phyloP scores from a whole-genome alignment of 768 basidiomycete genomes.

The Auriscalpium orientale region DNA sequence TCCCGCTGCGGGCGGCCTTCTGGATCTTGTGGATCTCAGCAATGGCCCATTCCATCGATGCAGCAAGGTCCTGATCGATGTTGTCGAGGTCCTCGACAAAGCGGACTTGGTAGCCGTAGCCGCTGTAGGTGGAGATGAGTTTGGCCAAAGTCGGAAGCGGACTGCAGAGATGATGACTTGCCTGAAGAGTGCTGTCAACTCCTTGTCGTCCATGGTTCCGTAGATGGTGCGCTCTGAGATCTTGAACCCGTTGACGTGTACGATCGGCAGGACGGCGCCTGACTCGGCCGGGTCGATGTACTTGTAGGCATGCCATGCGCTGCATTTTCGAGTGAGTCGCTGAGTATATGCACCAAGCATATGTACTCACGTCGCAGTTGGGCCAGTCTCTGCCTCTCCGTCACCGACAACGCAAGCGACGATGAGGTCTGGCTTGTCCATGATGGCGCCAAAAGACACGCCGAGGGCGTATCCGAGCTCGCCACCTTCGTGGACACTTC shows the following conservation, averaged over 20 bases:
- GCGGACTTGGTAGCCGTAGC: conserved; percentile 85
- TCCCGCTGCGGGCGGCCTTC: conserved; percentile 63
- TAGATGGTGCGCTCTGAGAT: conserved; percentile 87
- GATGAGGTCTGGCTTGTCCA: conserved; percentile 86
- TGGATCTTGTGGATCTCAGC: conserved; percentile 73
- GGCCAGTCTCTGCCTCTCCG: conserved; percentile 79
- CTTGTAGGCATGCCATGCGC: conserved; percentile 83
- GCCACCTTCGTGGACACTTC: conserved; percentile 86
- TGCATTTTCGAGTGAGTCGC: conserved; percentile 3
- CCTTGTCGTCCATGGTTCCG: conserved; percentile 87
- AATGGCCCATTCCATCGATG: conserved; percentile 76
- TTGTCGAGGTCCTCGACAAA: conserved; percentile 62
- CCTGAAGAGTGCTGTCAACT: conserved; percentile 70
- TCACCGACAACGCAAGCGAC: conserved; percentile 81
- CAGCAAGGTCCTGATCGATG: conserved; percentile 75
- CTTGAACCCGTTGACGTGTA: conserved; percentile 86
- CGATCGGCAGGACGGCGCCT: conserved; percentile 85
- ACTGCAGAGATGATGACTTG: conserved; percentile 20
- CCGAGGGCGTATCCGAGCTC: conserved; percentile 86
- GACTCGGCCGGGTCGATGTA: conserved; percentile 87
- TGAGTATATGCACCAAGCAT: neutral
- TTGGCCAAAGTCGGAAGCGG: neutral
- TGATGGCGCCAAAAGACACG: conserved; percentile 81
- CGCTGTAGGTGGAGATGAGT: conserved; percentile 28
- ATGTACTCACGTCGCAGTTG: conserved; percentile 48